Percentiles rank a stretch among this genome's conserved stretches.
phyloP scores from a whole-genome alignment of 83 land plant species.

The Diphasiastrum complanatum region DNA sequence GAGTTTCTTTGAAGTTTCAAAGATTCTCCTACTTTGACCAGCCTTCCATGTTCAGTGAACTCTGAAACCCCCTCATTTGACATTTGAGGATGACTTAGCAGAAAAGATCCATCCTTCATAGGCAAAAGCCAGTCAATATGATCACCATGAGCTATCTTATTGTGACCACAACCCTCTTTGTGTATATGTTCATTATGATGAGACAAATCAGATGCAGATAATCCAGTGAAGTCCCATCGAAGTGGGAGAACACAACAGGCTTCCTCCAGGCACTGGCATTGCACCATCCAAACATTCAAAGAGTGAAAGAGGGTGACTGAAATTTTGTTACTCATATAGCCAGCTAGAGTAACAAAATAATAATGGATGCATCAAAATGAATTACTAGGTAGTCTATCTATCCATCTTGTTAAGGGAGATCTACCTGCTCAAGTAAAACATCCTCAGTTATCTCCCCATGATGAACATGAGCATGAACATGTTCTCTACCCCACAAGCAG shows the following conservation, averaged over 20 bases:
- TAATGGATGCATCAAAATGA: not conserved
- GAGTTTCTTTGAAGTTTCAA: conserved; percentile 18
- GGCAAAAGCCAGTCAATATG: conserved; percentile 37
- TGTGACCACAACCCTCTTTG: conserved; percentile 29
- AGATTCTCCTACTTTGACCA: conserved; percentile 30
- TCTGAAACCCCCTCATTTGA: conserved; percentile 13
- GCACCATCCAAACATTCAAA: no score
- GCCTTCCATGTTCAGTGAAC: conserved; percentile 29
- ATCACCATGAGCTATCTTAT: conserved; percentile 33
- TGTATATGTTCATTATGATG: conserved; percentile 22
- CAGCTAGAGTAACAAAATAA: not conserved
- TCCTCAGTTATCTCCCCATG: conserved; percentile 27
- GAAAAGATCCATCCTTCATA: conserved; percentile 26
- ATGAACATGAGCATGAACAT: conserved; percentile 38
- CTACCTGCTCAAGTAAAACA: conserved; percentile 27
- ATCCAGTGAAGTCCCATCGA: conserved; percentile 19
- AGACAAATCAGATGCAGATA: not conserved
- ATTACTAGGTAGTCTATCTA: not conserved
- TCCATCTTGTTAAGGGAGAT: not conserved
- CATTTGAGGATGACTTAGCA: conserved; percentile 22
- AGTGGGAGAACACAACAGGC: conserved; percentile 26
- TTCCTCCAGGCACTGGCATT: conserved; percentile 37
- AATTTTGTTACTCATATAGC: not conserved
- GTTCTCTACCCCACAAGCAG: conserved; percentile 21
- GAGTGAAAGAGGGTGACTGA: not conserved